phyloP scores from a whole-genome alignment of 371 early-diverging fungal species.

The Mucor sp. region DNA sequence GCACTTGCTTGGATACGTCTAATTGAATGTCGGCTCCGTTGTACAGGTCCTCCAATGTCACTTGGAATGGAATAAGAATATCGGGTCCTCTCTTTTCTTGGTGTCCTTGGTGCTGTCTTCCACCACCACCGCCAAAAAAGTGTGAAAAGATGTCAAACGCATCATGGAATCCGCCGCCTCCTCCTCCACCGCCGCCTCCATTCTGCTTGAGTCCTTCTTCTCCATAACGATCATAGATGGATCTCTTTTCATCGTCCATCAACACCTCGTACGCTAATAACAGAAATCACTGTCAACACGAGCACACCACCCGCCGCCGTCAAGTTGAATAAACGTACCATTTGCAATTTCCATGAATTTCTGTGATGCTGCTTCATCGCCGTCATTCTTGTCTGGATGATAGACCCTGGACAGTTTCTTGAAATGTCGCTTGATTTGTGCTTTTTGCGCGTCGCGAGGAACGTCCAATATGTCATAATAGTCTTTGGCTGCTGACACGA shows the following conservation, averaged over 20 bases:
- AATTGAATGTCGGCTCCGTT: conserved; percentile 81
- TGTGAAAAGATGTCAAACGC: conserved; percentile 95
- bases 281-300: background rate
- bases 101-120: conserved; percentile 11
- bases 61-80: conserved; percentile 73
- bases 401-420: conserved; percentile 85
- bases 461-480: conserved; percentile 80
- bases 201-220: conserved; percentile 90
- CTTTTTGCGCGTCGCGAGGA: conserved; percentile 71
- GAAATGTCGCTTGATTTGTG: conserved; percentile 93
- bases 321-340: conserved; percentile 53
- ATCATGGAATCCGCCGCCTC: conserved; percentile 74
- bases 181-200: conserved; percentile 60
- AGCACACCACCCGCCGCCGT: too few species aligned
- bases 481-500: conserved; percentile 32
- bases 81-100: conserved; percentile 84
- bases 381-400: conserved; percentile 94
- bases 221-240: conserved; percentile 81
- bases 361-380: conserved; percentile 70
- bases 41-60: conserved; percentile 90
- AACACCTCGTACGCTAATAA: conserved; percentile 89
- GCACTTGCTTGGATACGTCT: conserved; percentile 90
- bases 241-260: conserved; percentile 80
- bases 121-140: conserved; percentile 83
- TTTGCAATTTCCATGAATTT: conserved; percentile 93